These are phyloP conservation scores for Scleroderma bovista DNA, from an alignment of 768 basidiomycete species.

Conservation along the genomic window DNA sequence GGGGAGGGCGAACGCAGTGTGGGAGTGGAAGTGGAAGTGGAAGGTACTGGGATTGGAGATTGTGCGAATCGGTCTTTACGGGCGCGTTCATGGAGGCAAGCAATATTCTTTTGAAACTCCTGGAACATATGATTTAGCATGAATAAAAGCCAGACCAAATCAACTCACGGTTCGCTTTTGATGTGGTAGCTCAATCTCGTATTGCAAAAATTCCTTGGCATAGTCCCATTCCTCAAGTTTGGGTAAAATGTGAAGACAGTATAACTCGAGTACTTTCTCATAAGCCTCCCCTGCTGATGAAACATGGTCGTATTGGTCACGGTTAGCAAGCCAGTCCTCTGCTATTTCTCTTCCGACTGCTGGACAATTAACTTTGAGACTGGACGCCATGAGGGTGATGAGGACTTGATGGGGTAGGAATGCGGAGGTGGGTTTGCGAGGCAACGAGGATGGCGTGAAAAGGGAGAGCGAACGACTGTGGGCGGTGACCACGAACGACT, in stretches of 20 bases:
- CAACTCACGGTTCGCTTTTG: slow-evolving; percentile 47
- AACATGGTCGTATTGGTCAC: slow-evolving; percentile 35
- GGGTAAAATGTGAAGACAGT: slow-evolving; percentile 68
- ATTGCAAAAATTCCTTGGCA: slow-evolving; percentile 67
- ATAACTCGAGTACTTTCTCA: slow-evolving; percentile 69
- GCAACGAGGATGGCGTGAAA: slow-evolving; percentile 50
- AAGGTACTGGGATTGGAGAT: slow-evolving; percentile 1
- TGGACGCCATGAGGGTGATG: slow-evolving; percentile 63
- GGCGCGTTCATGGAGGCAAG: slow-evolving; percentile 35
- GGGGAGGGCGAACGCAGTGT: slow-evolving; percentile 38
- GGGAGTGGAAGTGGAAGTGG: slow-evolving; percentile 14
- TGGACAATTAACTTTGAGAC: slow-evolving; percentile 59
- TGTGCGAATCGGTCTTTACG: slow-evolving; percentile 20
- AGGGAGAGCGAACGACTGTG: slow-evolving; percentile 61
- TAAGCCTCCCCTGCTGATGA: slow-evolving; percentile 49
- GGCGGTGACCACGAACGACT: slow-evolving; percentile 48
- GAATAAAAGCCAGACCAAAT: background rate
- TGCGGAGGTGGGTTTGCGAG: slow-evolving; percentile 40
- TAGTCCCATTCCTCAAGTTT: slow-evolving; percentile 77
- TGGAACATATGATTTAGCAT: slow-evolving; percentile 7
- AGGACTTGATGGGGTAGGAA: slow-evolving; percentile 68
- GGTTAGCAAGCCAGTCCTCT: slow-evolving; percentile 73
- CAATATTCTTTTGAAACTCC: slow-evolving; percentile 20
- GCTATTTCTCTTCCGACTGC: slow-evolving; percentile 58
- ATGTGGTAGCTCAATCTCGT: slow-evolving; percentile 58